Evolutionary conservation across 441 rosid genomes (phyloP).

Genomic region (Geranium incanum): DNA sequence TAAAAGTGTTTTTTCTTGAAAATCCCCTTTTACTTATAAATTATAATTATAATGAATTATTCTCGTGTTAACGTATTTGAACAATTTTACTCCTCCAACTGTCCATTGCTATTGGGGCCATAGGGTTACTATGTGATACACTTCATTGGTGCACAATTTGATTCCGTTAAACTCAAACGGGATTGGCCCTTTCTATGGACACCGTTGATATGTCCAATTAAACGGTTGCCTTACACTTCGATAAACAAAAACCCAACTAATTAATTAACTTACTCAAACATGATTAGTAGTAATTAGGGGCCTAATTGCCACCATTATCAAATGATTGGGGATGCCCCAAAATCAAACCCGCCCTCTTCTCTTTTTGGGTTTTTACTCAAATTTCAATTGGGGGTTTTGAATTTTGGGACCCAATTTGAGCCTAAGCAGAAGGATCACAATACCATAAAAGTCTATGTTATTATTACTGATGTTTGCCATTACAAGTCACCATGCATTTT

Average conservation of each 20-base stretch:
- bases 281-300: neutral
- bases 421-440: neutral
- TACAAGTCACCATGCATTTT: slow-evolving; percentile 6
- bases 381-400: neutral
- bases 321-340: neutral
- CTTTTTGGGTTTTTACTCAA: neutral
- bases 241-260: neutral
- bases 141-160: neutral
- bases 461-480: slow-evolving; percentile 7
- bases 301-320: neutral
- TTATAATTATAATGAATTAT: too few relatives aligned
- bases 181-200: neutral
- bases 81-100: too few relatives aligned
- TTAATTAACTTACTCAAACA: neutral
- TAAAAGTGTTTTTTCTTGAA: too few relatives aligned
- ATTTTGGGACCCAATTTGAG: neutral
- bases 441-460: neutral
- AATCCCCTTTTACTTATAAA: too few relatives aligned
- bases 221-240: neutral
- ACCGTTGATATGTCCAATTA: neutral
- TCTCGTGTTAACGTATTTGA: too few relatives aligned
- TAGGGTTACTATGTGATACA: neutral
- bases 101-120: neutral
- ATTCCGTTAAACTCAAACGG: neutral
- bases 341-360: neutral